These are phyloP conservation scores for Volvox carteri DNA, from an alignment of 163 green algal species.

Conservation along the genomic window DNA sequence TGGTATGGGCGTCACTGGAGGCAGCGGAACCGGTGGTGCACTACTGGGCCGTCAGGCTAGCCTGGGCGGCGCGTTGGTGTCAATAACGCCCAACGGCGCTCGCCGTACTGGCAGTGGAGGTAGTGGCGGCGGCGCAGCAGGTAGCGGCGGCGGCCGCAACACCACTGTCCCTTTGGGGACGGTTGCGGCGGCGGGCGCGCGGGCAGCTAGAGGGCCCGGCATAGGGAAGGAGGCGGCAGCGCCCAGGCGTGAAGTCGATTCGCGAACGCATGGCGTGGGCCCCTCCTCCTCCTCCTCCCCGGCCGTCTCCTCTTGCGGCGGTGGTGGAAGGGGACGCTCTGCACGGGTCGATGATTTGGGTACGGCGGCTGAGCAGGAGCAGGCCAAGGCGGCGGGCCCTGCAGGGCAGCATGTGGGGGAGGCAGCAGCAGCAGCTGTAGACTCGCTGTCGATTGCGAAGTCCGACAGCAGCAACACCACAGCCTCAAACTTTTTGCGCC, in stretches of 20 bases:
- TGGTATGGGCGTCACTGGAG: background rate
- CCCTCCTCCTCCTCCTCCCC: no score
- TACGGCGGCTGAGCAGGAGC: no score
- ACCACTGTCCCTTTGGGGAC: background rate
- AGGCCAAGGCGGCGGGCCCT: no score
- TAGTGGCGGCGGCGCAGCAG: background rate
- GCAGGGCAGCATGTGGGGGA: no score
- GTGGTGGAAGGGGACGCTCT: no score
- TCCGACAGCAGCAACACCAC: background rate
- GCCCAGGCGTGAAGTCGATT: no score
- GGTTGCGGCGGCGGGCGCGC: no score
- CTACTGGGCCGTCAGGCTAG: background rate
- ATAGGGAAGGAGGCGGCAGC: no score
- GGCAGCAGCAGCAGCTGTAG: background rate
- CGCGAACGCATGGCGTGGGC: no score
- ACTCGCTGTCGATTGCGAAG: background rate
- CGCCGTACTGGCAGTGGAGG: background rate
- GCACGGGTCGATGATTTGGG: no score
- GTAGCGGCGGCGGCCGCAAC: background rate
- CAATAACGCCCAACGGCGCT: background rate
- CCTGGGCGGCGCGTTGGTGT: background rate
- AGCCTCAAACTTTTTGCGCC: background rate
- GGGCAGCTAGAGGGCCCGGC: no score
- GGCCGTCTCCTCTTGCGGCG: no score
- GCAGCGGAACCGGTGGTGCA: background rate